phyloP scores from a whole-genome alignment of 495 filamentous ascomycete species.

The Talaromyces stipitatus region DNA sequence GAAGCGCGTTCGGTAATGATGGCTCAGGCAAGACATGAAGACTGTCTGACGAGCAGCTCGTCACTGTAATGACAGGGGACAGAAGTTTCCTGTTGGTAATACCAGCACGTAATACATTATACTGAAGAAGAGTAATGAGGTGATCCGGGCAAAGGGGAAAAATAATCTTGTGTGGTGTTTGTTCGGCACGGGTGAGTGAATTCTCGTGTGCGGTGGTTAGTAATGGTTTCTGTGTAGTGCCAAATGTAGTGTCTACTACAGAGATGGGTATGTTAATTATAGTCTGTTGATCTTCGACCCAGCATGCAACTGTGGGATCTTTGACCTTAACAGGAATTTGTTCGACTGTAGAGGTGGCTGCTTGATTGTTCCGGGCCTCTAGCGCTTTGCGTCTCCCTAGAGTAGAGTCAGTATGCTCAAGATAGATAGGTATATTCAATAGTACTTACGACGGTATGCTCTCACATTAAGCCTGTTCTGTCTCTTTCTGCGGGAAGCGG shows the following conservation, averaged over 20 bases:
- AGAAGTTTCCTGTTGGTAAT: slow-evolving; percentile 28
- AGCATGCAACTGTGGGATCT: slow-evolving; percentile 23
- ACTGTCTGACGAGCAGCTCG: slow-evolving; percentile 19
- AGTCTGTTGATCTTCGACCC: slow-evolving; percentile 26
- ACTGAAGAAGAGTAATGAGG: slow-evolving; percentile 36
- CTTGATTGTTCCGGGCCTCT: background rate
- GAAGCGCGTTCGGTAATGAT: slow-evolving; percentile 13
- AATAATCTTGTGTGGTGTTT: slow-evolving; percentile 18
- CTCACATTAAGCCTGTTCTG: slow-evolving; percentile 37
- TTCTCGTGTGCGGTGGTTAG: background rate
- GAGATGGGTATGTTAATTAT: slow-evolving; percentile 23
- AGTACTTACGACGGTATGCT: slow-evolving; percentile 26
- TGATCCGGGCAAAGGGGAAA: slow-evolving; percentile 35
- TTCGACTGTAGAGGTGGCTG: background rate
- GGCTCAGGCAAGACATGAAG: slow-evolving; percentile 25
- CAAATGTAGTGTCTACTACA: slow-evolving; percentile 10
- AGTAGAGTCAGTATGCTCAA: slow-evolving; percentile 9
- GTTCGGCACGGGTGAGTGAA: slow-evolving; percentile 13
- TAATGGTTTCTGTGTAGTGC: background rate
- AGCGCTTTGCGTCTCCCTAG: slow-evolving; percentile 30
- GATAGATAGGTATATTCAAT: no score
- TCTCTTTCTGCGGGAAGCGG: slow-evolving; percentile 21
- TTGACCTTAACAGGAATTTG: background rate
- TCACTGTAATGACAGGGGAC: slow-evolving; percentile 21
- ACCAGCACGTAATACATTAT: slow-evolving; percentile 34